Base-by-base conservation (phyloP, 2,329 filamentous ascomycete genomes). In the Fusarium neocosmosporiellum region DNA sequence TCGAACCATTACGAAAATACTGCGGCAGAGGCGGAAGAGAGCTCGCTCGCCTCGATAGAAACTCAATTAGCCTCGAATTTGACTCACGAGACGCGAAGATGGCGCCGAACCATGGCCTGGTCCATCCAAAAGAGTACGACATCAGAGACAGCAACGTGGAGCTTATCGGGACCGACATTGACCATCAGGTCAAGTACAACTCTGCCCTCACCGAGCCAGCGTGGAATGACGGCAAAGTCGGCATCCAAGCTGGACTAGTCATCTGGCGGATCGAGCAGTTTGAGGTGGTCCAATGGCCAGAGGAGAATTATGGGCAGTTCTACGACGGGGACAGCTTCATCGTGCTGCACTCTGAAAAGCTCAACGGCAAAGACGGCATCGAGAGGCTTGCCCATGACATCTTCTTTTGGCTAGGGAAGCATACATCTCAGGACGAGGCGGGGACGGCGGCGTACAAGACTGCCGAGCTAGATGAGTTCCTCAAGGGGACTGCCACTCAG, bases 391-490 rank as follows among this genome's bases (percentile, higher is more conserved):
- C 82, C 46, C 90, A 93, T 74, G 90, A 92, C 58, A 87, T 93
- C 76, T 93, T 91, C 84, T 93, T 93, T 83, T 93, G 90, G 91
- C 85, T 93, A 1, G 91, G 91, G 6, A 84, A 81, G 59, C 88
- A 91, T 76, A 93, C 90, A 0, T 87, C 88, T 3, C 90, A 92
- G 81, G 91, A 93, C 71, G 91, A 93, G 81, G 90, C 90, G 2
- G 91, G 91, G 18, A 90, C 88, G 0, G 91, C 91, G 0, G 91
- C 91, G 2, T 92, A 93, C 82, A 93, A 93, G 83, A 91, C 91
- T 0, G 90, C 92, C 27, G 91, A 93, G 80, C 84, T 93, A 18
- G 91, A 93, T 74, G 90, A 92, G 80, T 92, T 91, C 76, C 79
- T 93, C 58, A 82, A 86, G 43, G 90, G 91, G 3, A 82, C 85